phyloP scores from a whole-genome alignment of 2,329 filamentous ascomycete genomes.

The Colletotrichum tofieldiae region DNA sequence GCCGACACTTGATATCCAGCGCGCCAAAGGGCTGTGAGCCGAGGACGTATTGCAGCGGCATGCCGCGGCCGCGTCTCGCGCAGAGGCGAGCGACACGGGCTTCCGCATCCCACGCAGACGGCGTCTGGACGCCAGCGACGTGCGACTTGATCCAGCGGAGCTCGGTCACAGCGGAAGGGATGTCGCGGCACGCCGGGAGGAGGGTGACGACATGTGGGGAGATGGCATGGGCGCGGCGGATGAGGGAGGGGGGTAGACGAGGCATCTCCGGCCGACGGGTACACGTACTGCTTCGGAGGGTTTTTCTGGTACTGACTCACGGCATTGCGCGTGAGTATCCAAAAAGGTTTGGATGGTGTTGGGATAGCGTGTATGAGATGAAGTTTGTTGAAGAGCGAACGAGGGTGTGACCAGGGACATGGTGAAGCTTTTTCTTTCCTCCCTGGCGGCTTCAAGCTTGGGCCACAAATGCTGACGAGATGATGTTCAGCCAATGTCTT shows the following conservation, averaged over 20 bases:
- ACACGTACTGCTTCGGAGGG: not conserved
- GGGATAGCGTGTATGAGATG: not conserved
- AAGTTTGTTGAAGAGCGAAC: not conserved
- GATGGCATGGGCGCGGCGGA: conserved; percentile 68
- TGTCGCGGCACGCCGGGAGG: conserved; percentile 74
- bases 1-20: conserved; percentile 82
- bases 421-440: conserved; percentile 5
- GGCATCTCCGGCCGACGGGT: conserved; percentile 64
- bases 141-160: conserved; percentile 81
- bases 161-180: conserved; percentile 77
- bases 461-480: conserved; percentile 15
- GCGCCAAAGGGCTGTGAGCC: conserved; percentile 90
- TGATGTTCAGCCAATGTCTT: not conserved
- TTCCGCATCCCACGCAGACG: not conserved
- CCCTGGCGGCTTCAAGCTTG: conserved; percentile 24
- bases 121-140: conserved; percentile 53
- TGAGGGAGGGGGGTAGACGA: conserved; percentile 72
- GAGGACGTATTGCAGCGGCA: conserved; percentile 91
- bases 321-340: not conserved
- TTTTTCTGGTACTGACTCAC: not conserved
- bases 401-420: not conserved
- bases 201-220: conserved; percentile 73
- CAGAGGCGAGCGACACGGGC: conserved; percentile 57
- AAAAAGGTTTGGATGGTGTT: not conserved
- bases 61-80: conserved; percentile 69